These are phyloP conservation scores for Fusarium fracticaudum DNA, from an alignment of 2,329 filamentous ascomycete genomes.

Conservation along the genomic window DNA sequence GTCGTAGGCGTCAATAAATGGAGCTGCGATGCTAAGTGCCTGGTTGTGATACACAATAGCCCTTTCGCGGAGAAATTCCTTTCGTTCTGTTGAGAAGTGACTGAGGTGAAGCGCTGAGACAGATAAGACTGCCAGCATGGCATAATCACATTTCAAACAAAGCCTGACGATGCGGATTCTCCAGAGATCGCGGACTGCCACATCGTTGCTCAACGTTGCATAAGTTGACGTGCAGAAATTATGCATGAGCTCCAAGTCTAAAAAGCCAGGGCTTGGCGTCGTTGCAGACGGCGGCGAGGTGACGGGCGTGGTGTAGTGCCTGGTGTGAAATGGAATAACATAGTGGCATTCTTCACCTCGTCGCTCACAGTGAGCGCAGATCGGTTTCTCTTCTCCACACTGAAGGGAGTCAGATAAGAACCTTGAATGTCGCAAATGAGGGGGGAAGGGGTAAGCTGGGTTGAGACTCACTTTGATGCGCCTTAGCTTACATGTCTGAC, in stretches of 20 bases:
- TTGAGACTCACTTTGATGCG: neutral
- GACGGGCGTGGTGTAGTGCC: neutral
- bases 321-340: neutral
- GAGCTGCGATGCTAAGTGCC: neutral
- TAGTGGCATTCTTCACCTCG: neutral
- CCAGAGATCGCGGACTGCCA: neutral
- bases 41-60: neutral
- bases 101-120: neutral
- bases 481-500: neutral
- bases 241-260: neutral
- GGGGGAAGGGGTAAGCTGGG: accelerated
- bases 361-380: neutral
- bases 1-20: neutral
- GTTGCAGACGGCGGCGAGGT: neutral
- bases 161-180: neutral
- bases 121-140: neutral
- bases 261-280: neutral
- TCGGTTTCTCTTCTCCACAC: neutral
- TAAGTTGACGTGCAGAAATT: neutral
- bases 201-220: neutral
- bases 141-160: neutral
- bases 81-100: neutral
- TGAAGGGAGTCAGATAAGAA: neutral
- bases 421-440: too few relatives aligned
- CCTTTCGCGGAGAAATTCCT: neutral